Base-by-base conservation (phyloP, 106 monocot genomes). In the Agapanthus africanus region DNA sequence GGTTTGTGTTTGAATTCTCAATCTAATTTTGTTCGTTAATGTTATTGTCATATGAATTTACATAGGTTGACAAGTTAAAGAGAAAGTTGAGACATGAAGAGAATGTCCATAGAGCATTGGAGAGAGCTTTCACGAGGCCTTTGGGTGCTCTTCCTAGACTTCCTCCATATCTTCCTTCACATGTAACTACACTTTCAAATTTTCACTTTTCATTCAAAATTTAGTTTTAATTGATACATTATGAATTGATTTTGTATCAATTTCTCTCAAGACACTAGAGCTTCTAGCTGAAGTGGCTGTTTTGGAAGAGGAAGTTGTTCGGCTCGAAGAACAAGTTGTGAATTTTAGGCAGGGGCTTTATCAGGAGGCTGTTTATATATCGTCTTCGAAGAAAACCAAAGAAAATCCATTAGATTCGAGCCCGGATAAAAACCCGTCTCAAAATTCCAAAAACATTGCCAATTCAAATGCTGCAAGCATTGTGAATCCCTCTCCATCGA, bases 321-420 rank as follows among this genome's bases (percentile, higher is more conserved):
- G 92, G 44, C 89, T 99, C 13, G 97, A 99, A 83, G 92, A 92
- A 27, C 92, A 99, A 70, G 89, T 99, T n/a, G 83, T 92, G 52
- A 87, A 85, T 78, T 87, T 84, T 72, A 60, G 97, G 73, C 89
- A 99, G 63, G 84, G 84, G 3, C 81, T 99, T 19, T 87, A 84
- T 69, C 84, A 90, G 64, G 97, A 99, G 70, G 97, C 97, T 18
- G 77, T 92, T 50, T 77, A 79, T 35, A 47, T 83, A 40, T 82
- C 88, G 11, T 85, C 80, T 22, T 84, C 90, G 4, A 80, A 84
- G 82, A 78, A 78, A 59, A 44, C 51, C 21, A 70, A 65, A 23
- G 83, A 84, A 37, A 69, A 54, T 52, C 60, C 37, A 51, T 67
- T 32, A 1, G 79, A 82, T 56, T 66, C 34, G 22, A 26, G 56